Base-by-base conservation (phyloP, 768 basidiomycete species). In the Termitomyces sp. region DNA sequence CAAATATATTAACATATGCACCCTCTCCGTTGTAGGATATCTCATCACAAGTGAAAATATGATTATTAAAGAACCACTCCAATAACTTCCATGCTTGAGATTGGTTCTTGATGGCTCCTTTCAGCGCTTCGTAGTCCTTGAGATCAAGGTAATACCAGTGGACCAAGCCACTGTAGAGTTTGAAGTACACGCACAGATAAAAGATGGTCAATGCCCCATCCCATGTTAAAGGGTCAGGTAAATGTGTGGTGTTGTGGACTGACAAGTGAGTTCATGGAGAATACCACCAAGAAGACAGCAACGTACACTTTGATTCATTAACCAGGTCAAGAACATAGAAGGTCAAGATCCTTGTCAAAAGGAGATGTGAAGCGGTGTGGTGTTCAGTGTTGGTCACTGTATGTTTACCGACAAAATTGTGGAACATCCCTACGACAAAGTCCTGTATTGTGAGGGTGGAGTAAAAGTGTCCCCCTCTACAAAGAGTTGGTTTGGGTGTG, bases 171-270 rank as follows among this genome's bases (percentile, higher is more conserved):
- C 28, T 28, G 16, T 50, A 50, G 5, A 56, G 28, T 18, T 56
- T 42, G 13, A 56, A 56, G n/a, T 56, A 56, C 13, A 46, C n/a
- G 44, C 42, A 44, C 28, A 56, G 11, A 35, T 45, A 56, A 13
- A 56, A n/a, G 3, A 56, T 20, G 11, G 28, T 11, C 7, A 45
- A 15, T 16, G 28, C 4, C 2, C 33, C 55, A 35, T 36, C 32
- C 55, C 44, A 56, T 33, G 15, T 45, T 20, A 18, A 11, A 16
- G n/a, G 44, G 44, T 45, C 44, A 7, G 33, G 32, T 8, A 55
- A 12, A 46, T 46, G 45, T 32, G 24, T 28, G 40, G 54, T 35
- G n/a, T 32, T 42, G 15, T 2, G 15, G 11, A 35, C 28, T 38
- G 13, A 42, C n/a, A n/a, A n/a, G n/a, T n/a, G n/a, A n/a, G n/a